Percentiles rank a stretch among this genome's conserved stretches.
Conservation (phyloP, 306 rosid species). For the Glycine latifolia region DNA sequence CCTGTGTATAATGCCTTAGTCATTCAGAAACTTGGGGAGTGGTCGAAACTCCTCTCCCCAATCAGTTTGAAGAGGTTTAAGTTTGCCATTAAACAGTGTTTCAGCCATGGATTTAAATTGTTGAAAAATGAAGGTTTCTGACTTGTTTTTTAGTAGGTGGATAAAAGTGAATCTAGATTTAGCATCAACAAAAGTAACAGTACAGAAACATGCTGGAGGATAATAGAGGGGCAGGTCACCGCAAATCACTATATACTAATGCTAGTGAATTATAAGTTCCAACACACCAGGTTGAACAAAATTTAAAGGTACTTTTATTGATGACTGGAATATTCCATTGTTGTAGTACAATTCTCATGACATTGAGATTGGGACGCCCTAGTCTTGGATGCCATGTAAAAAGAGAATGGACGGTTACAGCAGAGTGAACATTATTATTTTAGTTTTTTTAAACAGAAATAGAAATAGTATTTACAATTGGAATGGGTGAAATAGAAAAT, state of each 20-base stretch:
- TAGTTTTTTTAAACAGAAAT: neutral
- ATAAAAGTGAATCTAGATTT: neutral
- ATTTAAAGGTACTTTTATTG: neutral
- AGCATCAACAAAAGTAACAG: neutral
- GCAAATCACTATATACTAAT: too few species aligned
- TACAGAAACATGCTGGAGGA: too few species aligned
- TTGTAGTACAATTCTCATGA: neutral
- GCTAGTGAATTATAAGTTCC: neutral
- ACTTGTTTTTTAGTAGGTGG: neutral
- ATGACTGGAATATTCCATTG: conserved; percentile 1
- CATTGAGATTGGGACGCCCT: neutral
- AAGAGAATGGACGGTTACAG: neutral
- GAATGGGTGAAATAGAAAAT: neutral
- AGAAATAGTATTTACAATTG: neutral
- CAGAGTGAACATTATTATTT: neutral
- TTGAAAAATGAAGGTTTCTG: neutral
- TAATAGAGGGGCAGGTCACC: too few species aligned
- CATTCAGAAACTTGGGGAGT: neutral
- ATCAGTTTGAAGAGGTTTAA: neutral
- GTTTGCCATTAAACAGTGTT: neutral
- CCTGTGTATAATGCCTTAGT: neutral
- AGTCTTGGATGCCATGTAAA: neutral
- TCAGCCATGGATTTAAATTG: neutral
- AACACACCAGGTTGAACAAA: neutral
- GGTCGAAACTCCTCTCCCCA: neutral